Percentiles rank a stretch among this genome's conserved stretches.
These are phyloP conservation scores for Zoysia matrella DNA, from an alignment of 202 grass and related monocot species.

Conservation along the genomic window DNA sequence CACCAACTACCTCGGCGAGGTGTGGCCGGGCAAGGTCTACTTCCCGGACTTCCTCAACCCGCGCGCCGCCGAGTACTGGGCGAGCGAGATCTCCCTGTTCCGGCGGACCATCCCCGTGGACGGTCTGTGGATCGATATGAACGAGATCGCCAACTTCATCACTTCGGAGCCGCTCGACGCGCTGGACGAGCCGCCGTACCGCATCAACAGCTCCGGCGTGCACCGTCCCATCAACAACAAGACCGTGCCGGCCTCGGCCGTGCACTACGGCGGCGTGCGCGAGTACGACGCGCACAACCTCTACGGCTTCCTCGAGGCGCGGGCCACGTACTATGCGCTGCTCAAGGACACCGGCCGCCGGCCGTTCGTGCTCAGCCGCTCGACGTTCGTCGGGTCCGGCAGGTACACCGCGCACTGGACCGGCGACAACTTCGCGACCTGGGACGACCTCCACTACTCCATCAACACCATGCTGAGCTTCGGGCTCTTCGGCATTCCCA, in stretches of 20 bases:
- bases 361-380: constrained; percentile 79
- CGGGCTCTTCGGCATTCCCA: constrained; percentile 81
- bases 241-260: constrained; percentile 65
- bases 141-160: constrained; percentile 82
- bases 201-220: constrained; percentile 73
- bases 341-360: constrained; percentile 59
- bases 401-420: constrained; percentile 82
- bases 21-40: constrained; percentile 78
- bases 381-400: constrained; percentile 87
- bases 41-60: constrained; percentile 90
- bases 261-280: constrained; percentile 62
- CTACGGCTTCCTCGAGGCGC: constrained; percentile 62
- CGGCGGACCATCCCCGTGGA: constrained; percentile 74
- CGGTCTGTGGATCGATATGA: constrained; percentile 94
- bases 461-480: constrained; percentile 74
- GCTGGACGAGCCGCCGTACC: constrained; percentile 74
- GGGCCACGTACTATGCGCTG: constrained; percentile 61
- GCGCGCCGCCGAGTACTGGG: constrained; percentile 61
- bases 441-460: constrained; percentile 71
- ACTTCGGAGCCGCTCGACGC: constrained; percentile 42
- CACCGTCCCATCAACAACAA: constrained; percentile 59
- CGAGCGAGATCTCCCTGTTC: constrained; percentile 66
- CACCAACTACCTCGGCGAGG: constrained; percentile 60
- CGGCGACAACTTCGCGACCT: constrained; percentile 60
- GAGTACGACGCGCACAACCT: constrained; percentile 94